Base-by-base conservation (phyloP, 1,284 basidiomycete species). In the Marasmius fiardii region DNA sequence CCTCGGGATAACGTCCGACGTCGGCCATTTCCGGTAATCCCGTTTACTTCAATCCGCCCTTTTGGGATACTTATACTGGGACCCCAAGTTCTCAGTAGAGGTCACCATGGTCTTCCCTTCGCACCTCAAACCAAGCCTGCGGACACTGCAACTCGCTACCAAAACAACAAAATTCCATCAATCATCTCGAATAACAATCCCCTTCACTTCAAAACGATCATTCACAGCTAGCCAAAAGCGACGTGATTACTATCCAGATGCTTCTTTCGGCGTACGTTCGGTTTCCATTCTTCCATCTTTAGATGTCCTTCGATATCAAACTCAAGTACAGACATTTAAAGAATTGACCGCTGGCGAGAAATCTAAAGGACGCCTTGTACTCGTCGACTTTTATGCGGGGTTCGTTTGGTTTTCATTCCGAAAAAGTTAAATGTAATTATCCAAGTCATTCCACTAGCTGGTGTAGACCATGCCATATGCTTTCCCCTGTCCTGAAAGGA, bases 371-470 rank as follows among this genome's bases (percentile, higher is more conserved):
- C 79, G 80, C 55, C 68, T 88, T 33, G 79, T 87, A 31, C 70
- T 90, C 5, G 86, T 89, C 12, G 88, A 90, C 62, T 91, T 90
- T 62, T 86, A 89, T 64, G 89, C 88, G 48, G 80, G 88, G 88
- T 89, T 63, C 45, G 84, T 76, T 14, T 18, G 41, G 33, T 51
- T 35, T 34, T 21, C 21, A 34, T 58, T 33, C 43, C 53, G 53
- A 35, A 23, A 14, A 20, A 51, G 21, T 50, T 48, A 55, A 54
- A 18, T 35, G 12, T 37, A 16, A 26, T 26, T 24, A 39, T 10
- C n/a, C 20, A n/a, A 34, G 16, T 35, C n/a, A 33, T 34, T 43
- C 12, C 2, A 56, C 18, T 62, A 90, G 89, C 58, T 91, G 88
- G 89, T 91, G 89, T 62, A 73, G 76, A 24, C 88, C 87, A 50